Percentiles rank a stretch among this genome's conserved stretches.
phyloP scores from a whole-genome alignment of 164 flowering plant species.

The Dillenia turbinata region DNA sequence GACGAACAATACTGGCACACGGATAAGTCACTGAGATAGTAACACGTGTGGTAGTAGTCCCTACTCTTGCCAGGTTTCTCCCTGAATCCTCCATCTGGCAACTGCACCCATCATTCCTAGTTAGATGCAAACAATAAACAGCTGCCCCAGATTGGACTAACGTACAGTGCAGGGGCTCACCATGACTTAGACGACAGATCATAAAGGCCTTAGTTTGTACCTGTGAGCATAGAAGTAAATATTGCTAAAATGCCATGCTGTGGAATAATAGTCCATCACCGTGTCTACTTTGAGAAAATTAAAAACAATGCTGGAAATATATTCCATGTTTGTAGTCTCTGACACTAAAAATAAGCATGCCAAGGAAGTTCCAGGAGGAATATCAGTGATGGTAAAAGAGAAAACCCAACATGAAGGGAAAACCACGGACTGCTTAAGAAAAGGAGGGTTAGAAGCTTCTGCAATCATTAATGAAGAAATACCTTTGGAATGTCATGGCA shows the following conservation, averaged over 20 bases:
- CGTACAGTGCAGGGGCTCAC: too few relatives aligned
- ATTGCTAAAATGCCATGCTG: constrained; percentile 67
- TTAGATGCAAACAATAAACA: background rate
- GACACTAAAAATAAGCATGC: constrained; percentile 1
- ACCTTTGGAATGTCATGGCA: constrained; percentile 13
- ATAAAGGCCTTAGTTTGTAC: constrained; percentile 22
- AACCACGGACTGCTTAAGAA: background rate
- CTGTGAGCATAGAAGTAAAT: constrained; percentile 84
- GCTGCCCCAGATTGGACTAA: too few relatives aligned
- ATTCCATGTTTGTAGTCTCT: constrained; percentile 12
- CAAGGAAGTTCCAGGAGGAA: background rate
- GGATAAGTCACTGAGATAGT: constrained; percentile 84
- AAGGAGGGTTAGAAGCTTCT: background rate
- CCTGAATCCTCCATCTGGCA: constrained; percentile 80
- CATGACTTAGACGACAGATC: too few relatives aligned
- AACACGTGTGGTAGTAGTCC: constrained; percentile 90
- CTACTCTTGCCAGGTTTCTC: constrained; percentile 84
- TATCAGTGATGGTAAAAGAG: background rate
- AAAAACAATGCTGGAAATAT: constrained; percentile 31
- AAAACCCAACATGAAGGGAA: too few relatives aligned
- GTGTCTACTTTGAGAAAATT: constrained; percentile 25
- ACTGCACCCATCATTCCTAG: constrained; percentile 12
- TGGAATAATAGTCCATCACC: constrained; percentile 58
- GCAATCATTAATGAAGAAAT: background rate
- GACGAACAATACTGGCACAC: constrained; percentile 58